Conservation (phyloP, 495 filamentous ascomycete genomes). For the Bathelium albidoporum region DNA sequence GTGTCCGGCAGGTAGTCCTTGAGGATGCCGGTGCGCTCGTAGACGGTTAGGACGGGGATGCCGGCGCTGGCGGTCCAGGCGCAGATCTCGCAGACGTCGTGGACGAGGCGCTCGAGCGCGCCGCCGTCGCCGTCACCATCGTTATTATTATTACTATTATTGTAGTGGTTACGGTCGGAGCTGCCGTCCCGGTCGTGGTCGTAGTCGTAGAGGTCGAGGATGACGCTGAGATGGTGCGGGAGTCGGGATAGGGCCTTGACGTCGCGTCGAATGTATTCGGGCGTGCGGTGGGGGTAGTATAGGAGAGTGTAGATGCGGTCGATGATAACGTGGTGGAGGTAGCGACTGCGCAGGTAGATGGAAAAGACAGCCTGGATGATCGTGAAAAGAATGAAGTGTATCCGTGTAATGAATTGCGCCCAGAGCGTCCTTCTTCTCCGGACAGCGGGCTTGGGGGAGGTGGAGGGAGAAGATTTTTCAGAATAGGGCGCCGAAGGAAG, state of each 20-base stretch:
- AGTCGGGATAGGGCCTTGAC: slow-evolving; percentile 61
- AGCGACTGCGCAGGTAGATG: slow-evolving; percentile 70
- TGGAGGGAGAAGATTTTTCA: not conserved
- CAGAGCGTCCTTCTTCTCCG: not conserved
- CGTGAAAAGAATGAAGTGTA: slow-evolving; percentile 60
- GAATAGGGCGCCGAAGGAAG: slow-evolving; percentile 48
- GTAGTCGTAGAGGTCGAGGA: slow-evolving; percentile 64
- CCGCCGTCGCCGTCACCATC: slow-evolving; percentile 51
- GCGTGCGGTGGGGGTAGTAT: slow-evolving; percentile 87
- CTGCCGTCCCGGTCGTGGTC: slow-evolving; percentile 49
- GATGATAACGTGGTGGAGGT: slow-evolving; percentile 63
- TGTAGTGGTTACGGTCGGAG: not conserved
- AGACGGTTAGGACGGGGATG: slow-evolving; percentile 75
- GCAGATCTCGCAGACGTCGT: slow-evolving; percentile 79
- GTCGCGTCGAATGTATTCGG: slow-evolving; percentile 80
- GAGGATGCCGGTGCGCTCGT: slow-evolving; percentile 78
- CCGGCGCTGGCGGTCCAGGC: slow-evolving; percentile 87
- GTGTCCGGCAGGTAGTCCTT: slow-evolving; percentile 74
- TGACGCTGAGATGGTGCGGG: slow-evolving; percentile 78
- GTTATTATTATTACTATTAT: too few relatives aligned
- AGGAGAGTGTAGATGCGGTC: slow-evolving; percentile 68
- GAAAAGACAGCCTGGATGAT: slow-evolving; percentile 74
- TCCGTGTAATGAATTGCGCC: not conserved
- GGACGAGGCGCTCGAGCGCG: slow-evolving; percentile 62
- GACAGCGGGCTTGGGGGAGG: not conserved